These are phyloP conservation scores for Pichia pseudocactophila DNA, from an alignment of 805 yeast genomes.

Conservation along the genomic window DNA sequence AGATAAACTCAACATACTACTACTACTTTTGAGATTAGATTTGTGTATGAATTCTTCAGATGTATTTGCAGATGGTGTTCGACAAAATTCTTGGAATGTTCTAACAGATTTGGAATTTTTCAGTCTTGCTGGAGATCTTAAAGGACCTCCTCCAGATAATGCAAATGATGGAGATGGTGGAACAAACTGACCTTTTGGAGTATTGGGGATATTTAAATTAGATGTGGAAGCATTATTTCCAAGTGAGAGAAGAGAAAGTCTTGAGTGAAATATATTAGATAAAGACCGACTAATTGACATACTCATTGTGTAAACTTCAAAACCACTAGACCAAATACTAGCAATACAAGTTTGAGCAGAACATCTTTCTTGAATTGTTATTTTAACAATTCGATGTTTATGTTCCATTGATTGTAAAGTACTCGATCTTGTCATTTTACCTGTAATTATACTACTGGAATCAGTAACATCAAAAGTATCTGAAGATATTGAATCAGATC, in stretches of 20 bases:
- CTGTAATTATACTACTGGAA: neutral
- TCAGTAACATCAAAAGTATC: neutral
- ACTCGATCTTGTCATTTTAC: too few species aligned
- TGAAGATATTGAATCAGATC: constrained; percentile 3
- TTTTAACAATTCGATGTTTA: constrained; percentile 3
- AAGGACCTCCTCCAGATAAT: neutral
- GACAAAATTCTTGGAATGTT: neutral
- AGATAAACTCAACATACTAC: constrained; percentile 3
- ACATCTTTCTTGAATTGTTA: constrained; percentile 12
- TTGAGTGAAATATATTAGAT: constrained; percentile 8
- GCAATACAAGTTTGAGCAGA: constrained; percentile 11
- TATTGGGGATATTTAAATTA: neutral
- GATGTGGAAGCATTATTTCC: neutral
- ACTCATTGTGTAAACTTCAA: constrained; percentile 7
- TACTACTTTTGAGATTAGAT: neutral
- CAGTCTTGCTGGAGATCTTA: constrained; percentile 8
- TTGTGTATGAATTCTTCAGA: neutral
- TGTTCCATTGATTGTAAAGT: neutral
- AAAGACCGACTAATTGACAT: constrained; percentile 8
- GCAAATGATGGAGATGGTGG: constrained; percentile 11
- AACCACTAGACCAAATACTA: constrained; percentile 10
- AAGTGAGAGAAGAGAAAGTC: constrained; percentile 1
- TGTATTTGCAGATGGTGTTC: constrained; percentile 6
- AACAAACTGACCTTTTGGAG: constrained; percentile 4
- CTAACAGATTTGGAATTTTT: constrained; percentile 6